Conservation (phyloP, 208 protist species). For the Crithidia mellificae region DNA sequence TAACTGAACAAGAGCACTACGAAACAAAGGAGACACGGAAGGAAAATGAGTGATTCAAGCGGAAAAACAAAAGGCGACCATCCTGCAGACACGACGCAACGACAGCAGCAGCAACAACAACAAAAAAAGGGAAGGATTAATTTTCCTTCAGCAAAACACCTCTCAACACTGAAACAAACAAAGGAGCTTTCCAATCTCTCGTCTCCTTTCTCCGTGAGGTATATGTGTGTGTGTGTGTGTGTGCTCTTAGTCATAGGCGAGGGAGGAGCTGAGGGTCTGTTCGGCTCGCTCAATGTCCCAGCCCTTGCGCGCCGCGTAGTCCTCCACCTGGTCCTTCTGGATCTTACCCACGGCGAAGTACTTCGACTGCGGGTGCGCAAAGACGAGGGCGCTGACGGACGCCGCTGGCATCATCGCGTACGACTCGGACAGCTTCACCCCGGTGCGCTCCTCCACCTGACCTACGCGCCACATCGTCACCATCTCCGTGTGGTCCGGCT, state of each 20-base stretch:
- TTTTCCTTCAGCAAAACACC: no score
- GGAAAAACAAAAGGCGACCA: no score
- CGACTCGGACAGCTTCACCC: constrained; percentile 92
- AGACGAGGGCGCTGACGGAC: constrained; percentile 93
- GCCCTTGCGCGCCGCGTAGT: constrained; percentile 85
- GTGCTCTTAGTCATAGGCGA: constrained; percentile 45
- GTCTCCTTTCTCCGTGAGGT: no score
- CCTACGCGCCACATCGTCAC: constrained; percentile 85
- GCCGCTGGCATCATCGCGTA: constrained; percentile 95
- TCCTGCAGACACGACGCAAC: no score
- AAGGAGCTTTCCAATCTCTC: no score
- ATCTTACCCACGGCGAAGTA: constrained; percentile 98
- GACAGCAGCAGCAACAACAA: no score
- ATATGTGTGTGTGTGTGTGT: no score
- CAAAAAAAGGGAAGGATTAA: no score
- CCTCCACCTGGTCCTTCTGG: constrained; percentile 92
- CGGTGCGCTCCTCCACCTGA: constrained; percentile 52
- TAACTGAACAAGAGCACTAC: no score
- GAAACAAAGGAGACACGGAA: no score
- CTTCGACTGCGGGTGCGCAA: constrained; percentile 90
- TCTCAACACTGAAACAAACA: neutral
- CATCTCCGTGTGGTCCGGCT: constrained; percentile 98
- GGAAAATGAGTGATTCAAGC: no score
- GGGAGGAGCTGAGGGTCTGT: constrained; percentile 41
- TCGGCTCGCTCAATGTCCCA: constrained; percentile 50